Evolutionary conservation across 768 basidiomycete genomes (phyloP), one percentile per base, ranked within the genome.

Genomic region (Agaricus subrufescens): DNA sequence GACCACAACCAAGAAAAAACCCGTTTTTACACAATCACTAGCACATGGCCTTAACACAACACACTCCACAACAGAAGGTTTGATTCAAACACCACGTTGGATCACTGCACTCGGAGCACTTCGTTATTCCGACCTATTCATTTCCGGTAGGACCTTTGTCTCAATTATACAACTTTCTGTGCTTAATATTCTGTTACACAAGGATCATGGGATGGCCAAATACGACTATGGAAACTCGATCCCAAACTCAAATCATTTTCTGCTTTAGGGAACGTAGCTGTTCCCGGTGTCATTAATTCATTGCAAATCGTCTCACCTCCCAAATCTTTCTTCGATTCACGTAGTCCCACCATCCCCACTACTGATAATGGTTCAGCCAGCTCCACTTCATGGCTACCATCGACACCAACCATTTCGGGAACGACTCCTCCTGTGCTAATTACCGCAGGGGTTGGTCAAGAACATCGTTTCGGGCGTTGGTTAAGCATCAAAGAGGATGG

Each of bases 121-220:
- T 52, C 84, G 87, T 23, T 98, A 97, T 70, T 91, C 94, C 6
- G 93, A 99, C 68, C 65, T 94, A 4, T 89, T 99, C 61, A 93
- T 83, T 0, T 94, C 94, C 5, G 96, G 95, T 92, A 66, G 56
- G 76, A 47, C 50, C 53, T 38, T 46, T 39, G 9, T 9, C 37
- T 29, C 15, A 47, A 12, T 54, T 50, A 44, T 47, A 54, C 47
- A 50, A 51, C 49, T 52, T n/a, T 45, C 37, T 12, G 23, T 1
- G 6, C 34, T 19, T 25, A 3, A 14, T n/a, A 39, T 38, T 10
- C 38, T n/a, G 9, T 11, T 14, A 19, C 46, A 31, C 2, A 59
- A 97, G 94, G 96, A 31, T 98, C 97, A 10, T 98, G 91, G 88
- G 94, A 97, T 60, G 93, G 94, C 45, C 68, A 78, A 47, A 82